Percentiles rank a stretch among this genome's conserved stretches.
These are phyloP conservation scores for Trichoderma sp. DNA, from an alignment of 2,329 filamentous ascomycete genomes.

Conservation along the genomic window DNA sequence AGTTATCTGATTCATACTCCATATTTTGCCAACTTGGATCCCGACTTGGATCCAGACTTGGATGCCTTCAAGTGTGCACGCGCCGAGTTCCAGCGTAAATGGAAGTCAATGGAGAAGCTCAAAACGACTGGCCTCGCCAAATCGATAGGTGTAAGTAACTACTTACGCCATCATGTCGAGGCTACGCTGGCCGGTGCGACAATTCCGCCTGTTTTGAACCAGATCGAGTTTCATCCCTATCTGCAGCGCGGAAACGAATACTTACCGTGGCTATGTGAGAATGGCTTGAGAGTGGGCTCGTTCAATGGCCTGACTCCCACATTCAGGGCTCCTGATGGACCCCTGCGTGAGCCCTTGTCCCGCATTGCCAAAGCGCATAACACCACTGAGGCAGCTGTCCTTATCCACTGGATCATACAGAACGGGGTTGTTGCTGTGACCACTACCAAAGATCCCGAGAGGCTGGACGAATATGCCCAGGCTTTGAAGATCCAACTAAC, in stretches of 20 bases:
- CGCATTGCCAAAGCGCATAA: not conserved
- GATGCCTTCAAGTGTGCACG: too few relatives aligned
- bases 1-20: not conserved
- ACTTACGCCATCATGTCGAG: not conserved
- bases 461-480: not conserved
- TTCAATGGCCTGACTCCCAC: not conserved
- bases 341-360: not conserved
- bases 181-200: not conserved
- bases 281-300: not conserved
- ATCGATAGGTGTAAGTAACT: not conserved
- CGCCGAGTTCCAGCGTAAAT: not conserved
- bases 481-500: not conserved
- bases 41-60: too few relatives aligned
- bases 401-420: not conserved
- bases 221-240: not conserved
- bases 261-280: not conserved
- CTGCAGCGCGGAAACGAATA: not conserved
- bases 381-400: not conserved
- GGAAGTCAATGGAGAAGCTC: not conserved
- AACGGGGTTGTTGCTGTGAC: not conserved
- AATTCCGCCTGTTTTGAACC: not conserved
- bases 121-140: not conserved
- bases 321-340: not conserved
- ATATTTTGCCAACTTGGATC: not conserved
- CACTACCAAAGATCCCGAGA: not conserved